Conservation (phyloP, 176 grass and related monocot genomes). For the Dendrocalamus sinicus region DNA sequence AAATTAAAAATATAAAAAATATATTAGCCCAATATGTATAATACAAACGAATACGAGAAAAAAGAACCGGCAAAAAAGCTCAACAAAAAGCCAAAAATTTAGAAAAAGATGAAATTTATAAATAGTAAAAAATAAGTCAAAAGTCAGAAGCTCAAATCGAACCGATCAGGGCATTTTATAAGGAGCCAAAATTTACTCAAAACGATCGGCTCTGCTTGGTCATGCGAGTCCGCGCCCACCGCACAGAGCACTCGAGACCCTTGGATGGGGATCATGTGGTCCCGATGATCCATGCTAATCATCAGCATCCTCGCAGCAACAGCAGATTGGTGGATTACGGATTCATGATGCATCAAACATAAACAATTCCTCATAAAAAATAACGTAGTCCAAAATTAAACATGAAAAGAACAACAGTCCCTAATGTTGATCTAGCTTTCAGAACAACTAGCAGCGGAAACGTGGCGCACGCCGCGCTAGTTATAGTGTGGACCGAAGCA, state of each 20-base stretch:
- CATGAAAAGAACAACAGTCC: neutral
- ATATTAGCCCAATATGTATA: too few relatives aligned
- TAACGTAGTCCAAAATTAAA: neutral
- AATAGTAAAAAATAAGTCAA: too few relatives aligned
- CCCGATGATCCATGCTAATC: constrained; percentile 1
- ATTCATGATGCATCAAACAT: neutral
- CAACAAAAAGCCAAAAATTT: too few relatives aligned
- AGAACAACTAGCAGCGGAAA: neutral
- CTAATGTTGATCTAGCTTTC: neutral
- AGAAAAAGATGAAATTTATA: too few relatives aligned
- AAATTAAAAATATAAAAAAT: too few relatives aligned
- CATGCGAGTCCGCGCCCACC: neutral
- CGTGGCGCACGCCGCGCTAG: too few relatives aligned
- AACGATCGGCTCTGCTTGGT: neutral
- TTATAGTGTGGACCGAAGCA: too few relatives aligned
- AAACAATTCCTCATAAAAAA: neutral
- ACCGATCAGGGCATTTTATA: too few relatives aligned
- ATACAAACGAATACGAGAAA: too few relatives aligned
- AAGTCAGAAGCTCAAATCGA: too few relatives aligned
- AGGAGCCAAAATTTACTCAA: neutral
- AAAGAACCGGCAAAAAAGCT: too few relatives aligned
- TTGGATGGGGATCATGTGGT: constrained; percentile 41
- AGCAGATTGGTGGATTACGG: neutral
- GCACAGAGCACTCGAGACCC: constrained; percentile 18
- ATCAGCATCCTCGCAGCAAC: neutral